Conservation (phyloP, 163 green algal genomes). For the Smithsoniella earleae region DNA sequence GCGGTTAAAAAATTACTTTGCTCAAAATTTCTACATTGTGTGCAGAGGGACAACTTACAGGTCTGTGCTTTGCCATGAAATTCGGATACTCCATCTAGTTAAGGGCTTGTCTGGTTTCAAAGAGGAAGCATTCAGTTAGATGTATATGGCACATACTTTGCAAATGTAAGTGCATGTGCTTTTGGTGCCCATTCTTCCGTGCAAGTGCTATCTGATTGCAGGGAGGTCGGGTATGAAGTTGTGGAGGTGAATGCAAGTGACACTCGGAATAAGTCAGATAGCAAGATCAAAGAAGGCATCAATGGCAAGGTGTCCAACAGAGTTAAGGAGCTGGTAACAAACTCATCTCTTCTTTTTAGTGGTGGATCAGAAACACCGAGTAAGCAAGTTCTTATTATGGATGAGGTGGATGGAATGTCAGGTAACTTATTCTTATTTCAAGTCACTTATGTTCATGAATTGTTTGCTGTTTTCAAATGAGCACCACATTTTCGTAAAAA, state of each 20-base stretch:
- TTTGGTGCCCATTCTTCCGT: too few relatives aligned
- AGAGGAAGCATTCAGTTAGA: too few relatives aligned
- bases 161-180: too few relatives aligned
- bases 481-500: too few relatives aligned
- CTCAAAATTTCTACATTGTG: too few relatives aligned
- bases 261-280: constrained; percentile 80
- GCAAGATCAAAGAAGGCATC: constrained; percentile 55
- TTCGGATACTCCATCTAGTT: too few relatives aligned
- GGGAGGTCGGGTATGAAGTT: constrained; percentile 67
- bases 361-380: constrained; percentile 14
- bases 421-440: constrained; percentile 33
- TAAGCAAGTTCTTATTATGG: constrained; percentile 85
- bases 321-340: constrained; percentile 87
- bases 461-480: background rate
- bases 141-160: too few relatives aligned
- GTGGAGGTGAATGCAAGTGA: constrained; percentile 95
- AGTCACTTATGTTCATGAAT: background rate
- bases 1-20: too few relatives aligned
- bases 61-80: too few relatives aligned
- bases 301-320: constrained; percentile 73
- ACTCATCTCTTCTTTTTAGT: constrained; percentile 45
- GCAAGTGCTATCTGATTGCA: constrained; percentile 36
- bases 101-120: too few relatives aligned
- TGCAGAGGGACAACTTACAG: too few relatives aligned
- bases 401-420: constrained; percentile 97